These are phyloP conservation scores for Ceratonia siliqua DNA, from an alignment of 306 rosid genomes.

Conservation along the genomic window DNA sequence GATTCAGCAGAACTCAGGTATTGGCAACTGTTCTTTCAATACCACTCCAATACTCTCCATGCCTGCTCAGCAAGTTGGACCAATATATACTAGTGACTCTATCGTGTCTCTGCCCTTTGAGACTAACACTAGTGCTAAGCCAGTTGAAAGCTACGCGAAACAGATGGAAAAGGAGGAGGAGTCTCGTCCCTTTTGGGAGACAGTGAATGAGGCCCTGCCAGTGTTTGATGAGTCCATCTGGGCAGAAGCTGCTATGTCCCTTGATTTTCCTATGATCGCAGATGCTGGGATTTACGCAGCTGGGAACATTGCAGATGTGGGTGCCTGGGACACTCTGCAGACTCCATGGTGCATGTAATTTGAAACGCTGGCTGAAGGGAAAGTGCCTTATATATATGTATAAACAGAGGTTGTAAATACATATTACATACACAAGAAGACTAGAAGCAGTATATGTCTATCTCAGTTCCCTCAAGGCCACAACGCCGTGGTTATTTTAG, in stretches of 20 bases:
- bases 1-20: background rate
- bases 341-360: slow-evolving; percentile 63
- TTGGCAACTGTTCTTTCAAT: background rate
- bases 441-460: background rate
- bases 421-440: background rate
- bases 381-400: no score
- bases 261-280: slow-evolving; percentile 54
- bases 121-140: background rate
- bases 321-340: slow-evolving; percentile 50
- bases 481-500: background rate
- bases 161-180: slow-evolving; percentile 28
- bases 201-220: slow-evolving; percentile 37
- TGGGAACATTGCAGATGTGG: slow-evolving; percentile 42
- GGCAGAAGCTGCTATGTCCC: slow-evolving; percentile 74
- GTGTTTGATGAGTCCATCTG: slow-evolving; percentile 66
- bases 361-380: no score
- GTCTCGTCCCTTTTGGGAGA: slow-evolving; percentile 45
- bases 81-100: slow-evolving; percentile 12
- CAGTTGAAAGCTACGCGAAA: background rate
- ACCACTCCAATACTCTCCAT: background rate
- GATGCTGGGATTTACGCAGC: slow-evolving; percentile 26
- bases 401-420: background rate
- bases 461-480: background rate
- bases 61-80: slow-evolving; percentile 34
- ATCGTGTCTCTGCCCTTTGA: slow-evolving; percentile 27